These are phyloP conservation scores for Lolium rigidum DNA, from an alignment of 176 grass and related monocot genomes.

Conservation along the genomic window DNA sequence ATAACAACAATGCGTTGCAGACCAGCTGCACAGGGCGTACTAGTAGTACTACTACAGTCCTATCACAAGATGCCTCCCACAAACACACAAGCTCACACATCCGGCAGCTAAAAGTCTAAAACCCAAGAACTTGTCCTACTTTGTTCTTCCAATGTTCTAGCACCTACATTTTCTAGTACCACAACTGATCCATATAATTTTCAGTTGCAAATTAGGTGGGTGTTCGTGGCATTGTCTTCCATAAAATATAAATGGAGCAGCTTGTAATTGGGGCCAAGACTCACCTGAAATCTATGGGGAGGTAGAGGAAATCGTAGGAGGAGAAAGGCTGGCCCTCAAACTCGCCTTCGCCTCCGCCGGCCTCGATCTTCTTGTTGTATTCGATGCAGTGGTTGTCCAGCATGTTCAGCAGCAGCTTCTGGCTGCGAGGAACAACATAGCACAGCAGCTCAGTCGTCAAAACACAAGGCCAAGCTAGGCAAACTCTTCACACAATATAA, in stretches of 20 bases:
- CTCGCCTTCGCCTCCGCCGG: slow-evolving; percentile 33
- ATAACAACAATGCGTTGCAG: slow-evolving; percentile 25
- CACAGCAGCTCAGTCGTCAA: slow-evolving; percentile 29
- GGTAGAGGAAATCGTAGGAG: slow-evolving; percentile 96
- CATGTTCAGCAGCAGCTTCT: slow-evolving; percentile 93
- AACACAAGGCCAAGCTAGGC: neutral
- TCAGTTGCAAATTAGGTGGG: neutral
- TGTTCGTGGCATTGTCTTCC: slow-evolving; percentile 35
- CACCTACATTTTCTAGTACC: neutral
- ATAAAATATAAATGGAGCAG: slow-evolving; percentile 60
- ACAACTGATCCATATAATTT: neutral
- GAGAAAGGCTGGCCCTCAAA: slow-evolving; percentile 63
- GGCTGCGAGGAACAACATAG: slow-evolving; percentile 56
- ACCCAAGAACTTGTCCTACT: neutral
- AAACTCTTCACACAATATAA: neutral
- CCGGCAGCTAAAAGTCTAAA: neutral
- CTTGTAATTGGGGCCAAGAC: slow-evolving; percentile 22
- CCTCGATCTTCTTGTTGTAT: slow-evolving; percentile 73
- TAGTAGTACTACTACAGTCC: slow-evolving; percentile 19
- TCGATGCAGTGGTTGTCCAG: slow-evolving; percentile 97
- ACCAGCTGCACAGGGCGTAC: neutral
- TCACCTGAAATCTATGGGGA: slow-evolving; percentile 99
- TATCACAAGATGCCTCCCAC: slow-evolving; percentile 40
- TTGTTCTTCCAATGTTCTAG: neutral
- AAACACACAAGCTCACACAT: slow-evolving; percentile 3